Evolutionary conservation across 805 yeast species (phyloP).

Genomic region (Candida maltosa): DNA sequence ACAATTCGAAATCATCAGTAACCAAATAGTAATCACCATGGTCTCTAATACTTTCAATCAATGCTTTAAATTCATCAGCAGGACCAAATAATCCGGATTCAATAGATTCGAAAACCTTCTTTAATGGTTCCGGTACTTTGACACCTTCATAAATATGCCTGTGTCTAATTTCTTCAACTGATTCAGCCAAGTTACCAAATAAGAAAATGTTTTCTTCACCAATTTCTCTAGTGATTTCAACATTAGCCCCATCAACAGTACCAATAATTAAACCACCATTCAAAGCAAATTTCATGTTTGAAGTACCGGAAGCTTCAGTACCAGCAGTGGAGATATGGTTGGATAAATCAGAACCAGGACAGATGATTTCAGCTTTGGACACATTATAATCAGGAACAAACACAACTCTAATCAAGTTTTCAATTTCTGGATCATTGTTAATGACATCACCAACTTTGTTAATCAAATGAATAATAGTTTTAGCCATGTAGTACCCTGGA

Average conservation of each 20-base stretch:
- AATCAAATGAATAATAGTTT: slow-evolving; percentile 80
- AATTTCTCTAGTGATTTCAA: slow-evolving; percentile 88
- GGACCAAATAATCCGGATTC: slow-evolving; percentile 73
- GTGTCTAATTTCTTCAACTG: slow-evolving; percentile 81
- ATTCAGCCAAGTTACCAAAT: slow-evolving; percentile 87
- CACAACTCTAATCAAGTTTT: slow-evolving; percentile 76
- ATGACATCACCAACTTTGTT: slow-evolving; percentile 79
- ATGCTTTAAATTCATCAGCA: slow-evolving; percentile 58
- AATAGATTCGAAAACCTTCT: slow-evolving; percentile 61
- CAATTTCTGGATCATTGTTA: slow-evolving; percentile 73
- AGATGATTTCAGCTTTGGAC: slow-evolving; percentile 86
- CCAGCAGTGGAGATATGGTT: slow-evolving; percentile 97
- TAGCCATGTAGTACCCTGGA: slow-evolving; percentile 97
- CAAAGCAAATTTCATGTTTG: slow-evolving; percentile 91
- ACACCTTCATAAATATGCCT: slow-evolving; percentile 64
- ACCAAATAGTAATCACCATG: slow-evolving; percentile 88
- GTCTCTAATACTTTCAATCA: slow-evolving; percentile 64
- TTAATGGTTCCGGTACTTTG: slow-evolving; percentile 56
- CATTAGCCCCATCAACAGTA: slow-evolving; percentile 96
- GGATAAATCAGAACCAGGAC: slow-evolving; percentile 86
- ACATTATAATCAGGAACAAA: slow-evolving; percentile 92
- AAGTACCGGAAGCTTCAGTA: slow-evolving; percentile 94
- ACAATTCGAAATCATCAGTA: slow-evolving; percentile 84
- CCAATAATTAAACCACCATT: slow-evolving; percentile 94
- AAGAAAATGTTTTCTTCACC: slow-evolving; percentile 91